These are phyloP conservation scores for Elongisporangium undulatum DNA, from an alignment of 352 stramenopile species.

Conservation along the genomic window DNA sequence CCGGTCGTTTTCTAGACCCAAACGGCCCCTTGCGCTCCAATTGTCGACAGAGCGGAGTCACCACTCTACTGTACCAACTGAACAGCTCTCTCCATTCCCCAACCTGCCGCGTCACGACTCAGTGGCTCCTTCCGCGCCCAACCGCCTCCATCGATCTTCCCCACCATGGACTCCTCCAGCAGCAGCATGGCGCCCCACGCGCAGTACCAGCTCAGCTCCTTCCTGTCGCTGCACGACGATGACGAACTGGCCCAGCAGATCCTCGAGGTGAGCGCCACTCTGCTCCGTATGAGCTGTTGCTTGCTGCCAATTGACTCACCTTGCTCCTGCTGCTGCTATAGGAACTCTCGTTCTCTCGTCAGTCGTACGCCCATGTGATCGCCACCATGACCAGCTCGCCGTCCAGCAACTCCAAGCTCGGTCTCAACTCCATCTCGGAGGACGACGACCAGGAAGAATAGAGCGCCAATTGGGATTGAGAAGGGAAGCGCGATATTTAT, in stretches of 20 bases:
- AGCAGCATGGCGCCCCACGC: slow-evolving; percentile 23
- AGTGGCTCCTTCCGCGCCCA: slow-evolving; percentile 7
- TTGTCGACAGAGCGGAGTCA: slow-evolving; percentile 1
- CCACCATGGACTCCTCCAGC: slow-evolving; percentile 30
- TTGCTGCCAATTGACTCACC: slow-evolving; percentile 6
- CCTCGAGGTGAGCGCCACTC: slow-evolving; percentile 41
- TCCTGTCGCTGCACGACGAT: slow-evolving; percentile 59
- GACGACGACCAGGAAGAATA: slow-evolving; percentile 55
- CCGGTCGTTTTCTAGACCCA: neutral
- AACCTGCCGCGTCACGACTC: slow-evolving; percentile 2
- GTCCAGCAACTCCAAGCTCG: slow-evolving; percentile 43
- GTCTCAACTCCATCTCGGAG: slow-evolving; percentile 71
- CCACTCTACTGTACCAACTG: neutral
- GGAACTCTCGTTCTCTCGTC: slow-evolving; percentile 56
- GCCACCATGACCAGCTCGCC: slow-evolving; percentile 60
- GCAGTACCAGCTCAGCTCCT: slow-evolving; percentile 69
- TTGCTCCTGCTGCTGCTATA: slow-evolving; percentile 9
- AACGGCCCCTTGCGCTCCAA: neutral
- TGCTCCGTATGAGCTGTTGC: neutral
- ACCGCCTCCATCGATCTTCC: neutral
- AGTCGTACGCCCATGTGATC: slow-evolving; percentile 53
- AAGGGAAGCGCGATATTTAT: neutral
- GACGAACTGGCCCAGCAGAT: slow-evolving; percentile 76
- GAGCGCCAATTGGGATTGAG: too few relatives aligned
- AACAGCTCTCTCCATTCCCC: neutral